Evolutionary conservation across 176 grass and related monocot genomes (phyloP), one percentile per base, ranked within the genome.

Genomic region (Canna indica): DNA sequence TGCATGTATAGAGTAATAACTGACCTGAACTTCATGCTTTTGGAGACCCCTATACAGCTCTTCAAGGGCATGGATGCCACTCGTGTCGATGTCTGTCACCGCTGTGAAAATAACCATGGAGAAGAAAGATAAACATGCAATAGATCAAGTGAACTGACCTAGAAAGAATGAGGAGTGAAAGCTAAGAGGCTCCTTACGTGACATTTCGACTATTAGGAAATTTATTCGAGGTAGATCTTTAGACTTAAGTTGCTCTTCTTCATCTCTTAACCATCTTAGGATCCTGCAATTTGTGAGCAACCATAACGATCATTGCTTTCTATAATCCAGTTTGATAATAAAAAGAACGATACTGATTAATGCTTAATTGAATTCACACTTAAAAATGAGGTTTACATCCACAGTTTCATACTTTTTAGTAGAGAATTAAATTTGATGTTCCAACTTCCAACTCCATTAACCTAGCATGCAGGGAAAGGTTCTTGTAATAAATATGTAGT

Each of bases 131-230:
- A 47, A 45, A 29, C 57, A 33, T 25, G 5, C 36, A 61, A 32
- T 17, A 0, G 31, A 80, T n/a, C 70, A 75, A 67, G 41, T 24
- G 53, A 63, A 30, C 11, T 74, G 22, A 28, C 11, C 1, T 0
- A 32, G 64, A 25, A 38, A 50, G 64, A 47, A 73, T 45, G 34
- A 64, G 38, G 64, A 64, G 2, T 33, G 29, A 68, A 53, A 28
- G 59, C 34, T 18, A 47, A 71, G 62, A 32, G 0, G 72, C 17
- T 66, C 47, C 83, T 81, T 74, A 99, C 89, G 94, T 0, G 94
- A 99, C 89, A 99, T 93, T 71, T 99, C 94, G 25, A 99, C 62
- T 47, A 93, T 87, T 82, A 99, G 76, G 75, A 82, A 93, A 70
- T 67, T 80, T 26, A 90, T 85, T 75, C 58, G 83, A 53, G 94